A percentile compares a stretch with the other conserved stretches of the same genome.
Conservation (phyloP, 2,329 filamentous ascomycete species). For the Myriosclerotinia curreyana region DNA sequence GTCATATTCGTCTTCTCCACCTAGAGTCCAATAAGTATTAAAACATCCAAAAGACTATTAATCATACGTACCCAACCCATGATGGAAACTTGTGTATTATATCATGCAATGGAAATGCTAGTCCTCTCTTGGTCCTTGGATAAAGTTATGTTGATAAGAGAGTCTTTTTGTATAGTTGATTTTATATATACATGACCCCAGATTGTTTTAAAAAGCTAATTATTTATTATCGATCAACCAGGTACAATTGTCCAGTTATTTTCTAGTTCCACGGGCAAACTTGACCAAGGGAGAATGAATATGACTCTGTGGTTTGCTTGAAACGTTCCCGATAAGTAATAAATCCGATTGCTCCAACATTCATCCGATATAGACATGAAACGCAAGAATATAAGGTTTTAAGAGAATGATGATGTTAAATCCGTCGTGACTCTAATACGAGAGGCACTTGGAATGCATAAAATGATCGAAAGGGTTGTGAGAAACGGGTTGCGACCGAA, state of each 20-base stretch:
- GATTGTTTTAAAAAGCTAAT: not conserved
- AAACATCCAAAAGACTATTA: conserved; percentile 29
- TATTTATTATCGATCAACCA: conserved; percentile 10
- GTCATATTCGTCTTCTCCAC: conserved; percentile 46
- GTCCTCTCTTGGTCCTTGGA: not conserved
- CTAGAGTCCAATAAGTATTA: conserved; percentile 48
- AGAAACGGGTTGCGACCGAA: conserved; percentile 12
- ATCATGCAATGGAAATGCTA: not conserved
- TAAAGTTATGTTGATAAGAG: not conserved
- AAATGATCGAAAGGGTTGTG: not conserved
- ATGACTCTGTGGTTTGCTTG: not conserved
- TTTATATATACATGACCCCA: conserved; percentile 7
- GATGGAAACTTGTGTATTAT: conserved; percentile 9
- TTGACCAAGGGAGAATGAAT: conserved; percentile 46
- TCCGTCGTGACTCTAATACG: not conserved
- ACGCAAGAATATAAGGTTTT: conserved; percentile 13
- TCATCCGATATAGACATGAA: conserved; percentile 13
- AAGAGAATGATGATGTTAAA: not conserved
- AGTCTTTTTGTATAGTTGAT: conserved; percentile 12
- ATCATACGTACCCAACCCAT: conserved; percentile 37
- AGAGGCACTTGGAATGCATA: not conserved
- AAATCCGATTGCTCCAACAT: conserved; percentile 1
- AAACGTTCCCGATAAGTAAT: not conserved
- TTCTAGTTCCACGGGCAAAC: conserved; percentile 49
- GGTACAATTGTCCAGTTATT: conserved; percentile 18